A percentile compares a stretch with the other conserved stretches of the same genome.
Evolutionary conservation across 2,329 filamentous ascomycete species (phyloP).

Genomic region (Scedosporium dehoogii): DNA sequence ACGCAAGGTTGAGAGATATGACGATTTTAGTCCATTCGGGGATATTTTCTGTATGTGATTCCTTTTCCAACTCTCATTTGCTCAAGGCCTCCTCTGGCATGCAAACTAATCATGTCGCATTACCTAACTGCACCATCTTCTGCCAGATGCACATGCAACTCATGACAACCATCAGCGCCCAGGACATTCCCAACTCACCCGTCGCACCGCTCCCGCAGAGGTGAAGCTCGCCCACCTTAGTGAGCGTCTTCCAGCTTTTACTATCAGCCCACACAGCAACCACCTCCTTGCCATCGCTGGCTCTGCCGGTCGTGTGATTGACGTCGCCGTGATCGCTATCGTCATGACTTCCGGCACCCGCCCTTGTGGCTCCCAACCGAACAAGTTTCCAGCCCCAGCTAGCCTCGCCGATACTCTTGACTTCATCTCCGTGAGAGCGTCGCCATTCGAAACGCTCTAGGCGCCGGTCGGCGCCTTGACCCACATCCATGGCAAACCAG

Average conservation of each 20-base stretch:
- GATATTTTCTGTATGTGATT: too few relatives aligned
- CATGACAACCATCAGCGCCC: constrained; percentile 12
- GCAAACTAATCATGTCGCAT: too few relatives aligned
- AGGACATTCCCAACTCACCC: constrained; percentile 12
- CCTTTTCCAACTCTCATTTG: too few relatives aligned
- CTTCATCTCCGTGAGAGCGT: background rate
- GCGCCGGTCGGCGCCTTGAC: background rate
- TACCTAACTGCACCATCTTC: background rate
- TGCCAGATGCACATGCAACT: constrained; percentile 5
- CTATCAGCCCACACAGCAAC: constrained; percentile 2
- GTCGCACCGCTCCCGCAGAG: constrained; percentile 12
- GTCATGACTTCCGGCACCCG: background rate
- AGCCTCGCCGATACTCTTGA: background rate
- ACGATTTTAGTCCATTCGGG: too few relatives aligned
- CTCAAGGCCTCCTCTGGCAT: too few relatives aligned
- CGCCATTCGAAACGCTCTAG: constrained; percentile 1
- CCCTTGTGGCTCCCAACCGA: background rate
- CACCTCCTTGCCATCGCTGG: constrained; percentile 4
- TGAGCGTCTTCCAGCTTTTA: background rate
- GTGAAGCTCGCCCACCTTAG: constrained; percentile 7
- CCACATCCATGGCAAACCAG: constrained; percentile 3
- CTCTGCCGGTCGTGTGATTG: background rate
- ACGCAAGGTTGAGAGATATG: too few relatives aligned
- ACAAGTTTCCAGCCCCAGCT: constrained; percentile 5
- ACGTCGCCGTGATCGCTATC: background rate